Evolutionary conservation across 2,329 filamentous ascomycete species (phyloP).

Genomic region (Dothiorella sarmentorum): DNA sequence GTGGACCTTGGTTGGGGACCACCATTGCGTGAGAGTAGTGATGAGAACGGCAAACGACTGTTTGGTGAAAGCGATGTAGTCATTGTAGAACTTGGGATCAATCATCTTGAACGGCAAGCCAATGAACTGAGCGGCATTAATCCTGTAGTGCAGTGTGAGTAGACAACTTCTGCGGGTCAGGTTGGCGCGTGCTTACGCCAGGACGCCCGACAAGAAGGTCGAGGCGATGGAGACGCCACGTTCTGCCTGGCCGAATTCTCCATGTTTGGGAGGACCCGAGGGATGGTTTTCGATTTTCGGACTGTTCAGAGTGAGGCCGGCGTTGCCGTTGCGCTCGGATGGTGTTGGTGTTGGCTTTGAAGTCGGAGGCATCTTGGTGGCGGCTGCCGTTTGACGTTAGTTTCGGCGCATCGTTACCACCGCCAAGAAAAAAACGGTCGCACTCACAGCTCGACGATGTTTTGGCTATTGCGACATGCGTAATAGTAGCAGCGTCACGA

Average conservation of each 20-base stretch:
- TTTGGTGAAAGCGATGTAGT: constrained; percentile 85
- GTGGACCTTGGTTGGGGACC: constrained; percentile 77
- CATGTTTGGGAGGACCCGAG: constrained; percentile 45
- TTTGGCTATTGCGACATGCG: not conserved
- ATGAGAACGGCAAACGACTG: constrained; percentile 75
- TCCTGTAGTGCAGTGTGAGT: constrained; percentile 29
- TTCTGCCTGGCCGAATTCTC: constrained; percentile 47
- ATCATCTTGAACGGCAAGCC: constrained; percentile 73
- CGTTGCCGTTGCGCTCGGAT: constrained; percentile 30
- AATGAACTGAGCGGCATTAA: constrained; percentile 68
- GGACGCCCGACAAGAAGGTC: constrained; percentile 48
- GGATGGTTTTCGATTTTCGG: constrained; percentile 41
- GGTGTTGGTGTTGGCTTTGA: constrained; percentile 21
- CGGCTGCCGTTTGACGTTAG: not conserved
- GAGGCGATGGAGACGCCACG: constrained; percentile 49
- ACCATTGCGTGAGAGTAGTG: constrained; percentile 79
- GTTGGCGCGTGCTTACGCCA: constrained; percentile 38
- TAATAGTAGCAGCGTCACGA: not conserved
- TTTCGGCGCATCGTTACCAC: not conserved
- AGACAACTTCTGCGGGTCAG: not conserved
- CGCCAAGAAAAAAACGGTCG: not conserved
- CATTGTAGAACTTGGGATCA: constrained; percentile 74
- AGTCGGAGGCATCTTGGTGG: not conserved
- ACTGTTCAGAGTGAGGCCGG: constrained; percentile 43
- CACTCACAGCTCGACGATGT: not conserved